These are phyloP conservation scores for Fusarium sp. DNA, from an alignment of 2,329 filamentous ascomycete genomes.

Conservation along the genomic window DNA sequence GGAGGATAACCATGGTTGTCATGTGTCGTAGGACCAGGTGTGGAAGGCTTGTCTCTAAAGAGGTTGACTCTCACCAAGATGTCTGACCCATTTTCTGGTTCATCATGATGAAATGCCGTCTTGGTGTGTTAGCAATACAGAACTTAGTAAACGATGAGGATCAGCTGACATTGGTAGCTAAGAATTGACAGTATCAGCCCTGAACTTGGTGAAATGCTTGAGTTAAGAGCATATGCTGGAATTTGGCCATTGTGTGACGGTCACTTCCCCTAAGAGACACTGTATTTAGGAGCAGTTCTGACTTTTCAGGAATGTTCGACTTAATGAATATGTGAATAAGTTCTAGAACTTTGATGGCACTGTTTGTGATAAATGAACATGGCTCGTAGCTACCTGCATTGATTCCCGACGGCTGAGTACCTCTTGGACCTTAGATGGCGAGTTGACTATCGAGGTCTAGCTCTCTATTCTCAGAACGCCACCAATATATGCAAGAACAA, in stretches of 20 bases:
- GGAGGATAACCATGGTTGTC: background rate
- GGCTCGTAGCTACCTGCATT: background rate
- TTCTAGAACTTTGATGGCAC: background rate
- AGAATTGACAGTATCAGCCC: background rate
- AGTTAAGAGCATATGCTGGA: background rate
- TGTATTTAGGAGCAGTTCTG: background rate
- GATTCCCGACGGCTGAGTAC: background rate
- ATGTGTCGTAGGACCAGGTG: background rate
- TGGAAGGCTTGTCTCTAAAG: background rate
- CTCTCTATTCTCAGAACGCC: background rate
- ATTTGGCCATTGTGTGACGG: background rate
- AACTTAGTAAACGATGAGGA: background rate
- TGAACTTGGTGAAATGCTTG: background rate
- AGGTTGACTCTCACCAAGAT: background rate
- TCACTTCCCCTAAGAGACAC: background rate
- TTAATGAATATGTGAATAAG: background rate
- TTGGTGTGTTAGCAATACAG: background rate
- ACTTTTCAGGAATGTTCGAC: accelerated
- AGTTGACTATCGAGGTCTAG: background rate
- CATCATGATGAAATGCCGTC: background rate
- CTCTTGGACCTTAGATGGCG: background rate
- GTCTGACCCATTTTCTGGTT: background rate
- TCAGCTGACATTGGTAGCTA: background rate
- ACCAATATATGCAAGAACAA: accelerated
- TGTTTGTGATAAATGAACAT: background rate